Base-by-base conservation (phyloP, 2,329 filamentous ascomycete genomes). In the Teratosphaeria gauchensis region DNA sequence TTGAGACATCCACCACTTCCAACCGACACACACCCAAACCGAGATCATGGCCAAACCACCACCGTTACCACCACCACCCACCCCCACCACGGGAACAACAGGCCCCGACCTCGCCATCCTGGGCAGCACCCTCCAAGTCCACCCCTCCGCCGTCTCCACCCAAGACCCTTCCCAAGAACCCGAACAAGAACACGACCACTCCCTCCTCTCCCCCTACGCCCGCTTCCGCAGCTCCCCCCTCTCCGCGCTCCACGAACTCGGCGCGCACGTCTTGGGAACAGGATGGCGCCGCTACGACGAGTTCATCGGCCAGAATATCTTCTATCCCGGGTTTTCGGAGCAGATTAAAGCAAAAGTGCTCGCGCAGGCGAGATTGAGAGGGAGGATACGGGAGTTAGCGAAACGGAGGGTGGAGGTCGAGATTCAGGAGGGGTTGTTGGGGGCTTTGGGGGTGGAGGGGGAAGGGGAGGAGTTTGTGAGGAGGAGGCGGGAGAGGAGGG, bases 211-310 rank as follows among this genome's bases (percentile, higher is more conserved):
- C 72, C 85, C 92, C 70, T 94, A 94, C 81, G 88, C 89, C 54
- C 88, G 91, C 53, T 96, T 97, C 73, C 86, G 92, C 59, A 76
- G 87, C 58, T 81, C 82, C 57, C 85, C 85, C 1, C 76, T 87
- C 63, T 81, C 91, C 63, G 97, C 97, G 72, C 84, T 97, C 32
- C 90, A 91, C 65, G 94, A 99, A 77, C 87, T 99, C 35, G 94
- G 89, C 53, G 81, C 96, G 35, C 92, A 97, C 75, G 88, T 97
- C 63, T 92, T 90, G 12, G 94, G 94, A 57, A 88, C 89, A 55
- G 92, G 92, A 72, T 99, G 94, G 94, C 89, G 94, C 61, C 90
- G 89, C 61, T 99, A 99, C 77, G 90, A 97, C 70, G 79, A 88
- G 62, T 82, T 92, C 62, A 87, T 97, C 66, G 94, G 94, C 24